Base-by-base conservation (phyloP, 2,329 filamentous ascomycete genomes). In the Fusarium sp. region DNA sequence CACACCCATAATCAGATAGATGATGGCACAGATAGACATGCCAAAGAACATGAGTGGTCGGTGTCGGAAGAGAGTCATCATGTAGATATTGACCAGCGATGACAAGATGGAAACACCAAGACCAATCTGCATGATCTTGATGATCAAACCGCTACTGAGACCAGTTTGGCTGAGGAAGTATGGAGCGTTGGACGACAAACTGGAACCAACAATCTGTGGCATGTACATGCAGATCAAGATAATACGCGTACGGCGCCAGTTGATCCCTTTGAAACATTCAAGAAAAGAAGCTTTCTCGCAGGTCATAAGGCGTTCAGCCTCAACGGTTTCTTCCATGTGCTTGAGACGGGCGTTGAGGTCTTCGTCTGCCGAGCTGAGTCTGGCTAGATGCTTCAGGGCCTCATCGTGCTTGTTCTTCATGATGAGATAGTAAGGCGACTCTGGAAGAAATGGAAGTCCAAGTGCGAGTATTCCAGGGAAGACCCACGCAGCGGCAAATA, bases 151-250 rank as follows among this genome's bases (percentile, higher is more conserved):
- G 9, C 57, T 60, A 2, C 23, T 49, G 18, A 58, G 55, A 0
- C 57, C 53, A 18, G 57, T 60, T 13, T 60, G 53, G 1, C 9
- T 58, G 2, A 60, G 53, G 6, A 60, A 60, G 35, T 60, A 60
- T 4, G 53, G 57, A 20, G 53, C 60, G 4, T 63, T 63, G 20
- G 57, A 63, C 0, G 47, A 63, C n/a, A 63, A 21, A 9, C 56
- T 62, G 1, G 57, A 16, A 5, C 60, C 57, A 0, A 41, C 41
- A 26, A 63, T 63, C 47, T 63, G 57, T 2, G 57, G 60, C 60
- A 63, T 63, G 23, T 63, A 63, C 47, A 63, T 63, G 28, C 60
- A 62, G 24, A 63, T 62, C 20, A 63, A 29, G 37, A 63, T 63
- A 2, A 63, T 62, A 18, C 57, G 42, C 7, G 60, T 63, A 16